phyloP scores from a whole-genome alignment of 192 early-diverging fungal genomes.

The Coemansia reversa region DNA sequence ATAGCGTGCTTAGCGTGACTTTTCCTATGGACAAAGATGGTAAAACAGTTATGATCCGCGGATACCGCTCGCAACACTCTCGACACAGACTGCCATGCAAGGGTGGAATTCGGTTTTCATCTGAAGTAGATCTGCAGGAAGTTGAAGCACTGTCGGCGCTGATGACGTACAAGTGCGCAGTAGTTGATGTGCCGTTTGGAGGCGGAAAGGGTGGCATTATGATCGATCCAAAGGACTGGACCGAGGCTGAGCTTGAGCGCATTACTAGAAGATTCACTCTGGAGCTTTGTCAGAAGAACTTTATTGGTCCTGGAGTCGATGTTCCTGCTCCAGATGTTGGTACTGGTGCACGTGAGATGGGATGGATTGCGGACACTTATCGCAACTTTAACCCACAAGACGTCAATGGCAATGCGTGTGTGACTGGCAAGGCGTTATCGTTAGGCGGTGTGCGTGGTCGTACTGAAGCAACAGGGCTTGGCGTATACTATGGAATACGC shows the following conservation, averaged over 20 bases:
- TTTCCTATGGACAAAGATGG: constrained; percentile 75
- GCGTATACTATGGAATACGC: constrained; percentile 77
- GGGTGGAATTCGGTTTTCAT: constrained; percentile 80
- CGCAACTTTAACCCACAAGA: constrained; percentile 79
- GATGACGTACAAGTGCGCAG: constrained; percentile 86
- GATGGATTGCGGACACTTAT: constrained; percentile 85
- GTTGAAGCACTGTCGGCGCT: constrained; percentile 79
- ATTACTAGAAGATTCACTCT: constrained; percentile 82
- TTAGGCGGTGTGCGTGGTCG: constrained; percentile 80
- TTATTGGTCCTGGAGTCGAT: constrained; percentile 79
- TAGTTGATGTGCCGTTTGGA: constrained; percentile 82
- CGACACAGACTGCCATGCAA: constrained; percentile 78
- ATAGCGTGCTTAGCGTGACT: constrained; percentile 70
- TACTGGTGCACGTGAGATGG: constrained; percentile 79
- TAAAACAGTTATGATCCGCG: constrained; percentile 69
- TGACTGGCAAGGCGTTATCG: constrained; percentile 78
- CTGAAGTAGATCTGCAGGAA: constrained; percentile 77
- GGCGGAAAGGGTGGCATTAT: constrained; percentile 81
- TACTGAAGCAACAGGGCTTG: constrained; percentile 79
- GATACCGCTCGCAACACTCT: constrained; percentile 82
- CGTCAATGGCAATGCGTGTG: constrained; percentile 77
- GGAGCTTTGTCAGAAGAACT: constrained; percentile 83
- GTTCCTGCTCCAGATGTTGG: constrained; percentile 84
- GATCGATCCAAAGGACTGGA: constrained; percentile 77
- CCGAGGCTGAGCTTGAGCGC: constrained; percentile 67